Conservation (phyloP, 495 filamentous ascomycete genomes). For the Cercophora samala region DNA sequence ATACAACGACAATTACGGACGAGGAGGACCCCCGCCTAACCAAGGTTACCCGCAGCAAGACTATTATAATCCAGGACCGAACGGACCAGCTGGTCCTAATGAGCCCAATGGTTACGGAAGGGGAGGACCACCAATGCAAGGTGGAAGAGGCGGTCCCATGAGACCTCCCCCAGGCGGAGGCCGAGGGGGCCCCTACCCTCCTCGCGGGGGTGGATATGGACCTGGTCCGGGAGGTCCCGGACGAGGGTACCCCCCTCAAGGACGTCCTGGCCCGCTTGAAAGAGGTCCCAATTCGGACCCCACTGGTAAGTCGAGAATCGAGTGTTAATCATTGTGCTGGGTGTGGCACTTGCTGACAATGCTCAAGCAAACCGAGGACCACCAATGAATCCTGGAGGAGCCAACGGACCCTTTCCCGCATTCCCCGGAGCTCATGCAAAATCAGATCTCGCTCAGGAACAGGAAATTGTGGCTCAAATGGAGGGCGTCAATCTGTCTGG, state of each 20-base stretch:
- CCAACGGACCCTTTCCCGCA: conserved; percentile 63
- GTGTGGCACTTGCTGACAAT: not conserved
- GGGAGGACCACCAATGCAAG: conserved; percentile 39
- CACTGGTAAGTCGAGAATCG: conserved; percentile 30
- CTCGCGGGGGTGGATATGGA: conserved; percentile 33
- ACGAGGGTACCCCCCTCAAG: conserved; percentile 41
- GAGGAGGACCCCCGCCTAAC: conserved; percentile 45
- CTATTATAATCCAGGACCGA: conserved; percentile 44
- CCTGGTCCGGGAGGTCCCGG: conserved; percentile 32
- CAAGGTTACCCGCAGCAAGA: conserved; percentile 53
- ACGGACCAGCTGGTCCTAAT: conserved; percentile 2
- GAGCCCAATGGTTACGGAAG: conserved; percentile 35
- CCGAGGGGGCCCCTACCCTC: conserved; percentile 36
- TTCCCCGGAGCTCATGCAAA: conserved; percentile 55
- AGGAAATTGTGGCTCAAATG: conserved; percentile 54
- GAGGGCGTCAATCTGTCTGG: conserved; percentile 55
- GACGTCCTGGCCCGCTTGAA: conserved; percentile 39
- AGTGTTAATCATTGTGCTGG: not conserved
- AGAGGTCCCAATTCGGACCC: conserved; percentile 34
- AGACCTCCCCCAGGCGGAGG: conserved; percentile 35
- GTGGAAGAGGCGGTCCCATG: conserved; percentile 45
- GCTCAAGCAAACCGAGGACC: conserved; percentile 36
- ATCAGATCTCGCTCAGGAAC: conserved; percentile 44
- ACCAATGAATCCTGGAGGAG: conserved; percentile 41
- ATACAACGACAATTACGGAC: conserved; percentile 47